These are phyloP conservation scores for Vitis cinerea DNA, from an alignment of 164 flowering plant species.

Conservation along the genomic window DNA sequence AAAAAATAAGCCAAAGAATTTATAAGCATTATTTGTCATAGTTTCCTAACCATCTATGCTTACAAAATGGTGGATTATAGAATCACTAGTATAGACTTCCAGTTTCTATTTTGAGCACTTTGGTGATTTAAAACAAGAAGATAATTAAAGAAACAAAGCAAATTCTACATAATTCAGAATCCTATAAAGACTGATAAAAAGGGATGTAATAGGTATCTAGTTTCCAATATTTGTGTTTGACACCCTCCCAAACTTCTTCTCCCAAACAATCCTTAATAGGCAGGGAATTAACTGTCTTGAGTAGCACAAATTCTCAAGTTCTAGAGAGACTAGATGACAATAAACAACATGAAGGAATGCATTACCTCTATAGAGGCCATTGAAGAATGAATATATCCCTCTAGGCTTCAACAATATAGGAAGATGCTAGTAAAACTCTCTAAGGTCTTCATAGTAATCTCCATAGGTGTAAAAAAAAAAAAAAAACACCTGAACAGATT, in stretches of 20 bases:
- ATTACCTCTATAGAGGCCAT: slow-evolving; percentile 95
- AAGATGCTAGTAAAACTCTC: slow-evolving; percentile 90
- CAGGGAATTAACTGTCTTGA: slow-evolving; percentile 82
- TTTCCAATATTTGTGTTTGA: slow-evolving; percentile 96
- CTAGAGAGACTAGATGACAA: slow-evolving; percentile 83
- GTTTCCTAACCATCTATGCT: background rate
- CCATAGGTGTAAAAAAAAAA: slow-evolving; percentile 98
- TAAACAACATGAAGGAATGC: slow-evolving; percentile 97
- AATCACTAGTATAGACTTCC: background rate
- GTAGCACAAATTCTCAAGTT: slow-evolving; percentile 80
- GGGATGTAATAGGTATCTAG: slow-evolving; percentile 95
- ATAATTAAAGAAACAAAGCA: background rate
- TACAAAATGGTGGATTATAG: background rate
- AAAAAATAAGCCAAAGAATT: too few relatives aligned
- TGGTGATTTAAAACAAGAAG: background rate
- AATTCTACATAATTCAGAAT: slow-evolving; percentile 51
- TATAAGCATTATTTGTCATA: background rate
- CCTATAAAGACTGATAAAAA: slow-evolving; percentile 69
- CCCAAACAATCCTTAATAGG: slow-evolving; percentile 92
- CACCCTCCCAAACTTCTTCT: slow-evolving; percentile 90
- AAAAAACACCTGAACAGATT: slow-evolving; percentile 71
- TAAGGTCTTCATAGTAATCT: slow-evolving; percentile 90
- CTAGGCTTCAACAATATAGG: slow-evolving; percentile 78
- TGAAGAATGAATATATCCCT: slow-evolving; percentile 89
- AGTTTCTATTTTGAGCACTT: background rate